These are phyloP conservation scores for Gynandropsis gynandra DNA, from an alignment of 345 rosid genomes.

Conservation along the genomic window DNA sequence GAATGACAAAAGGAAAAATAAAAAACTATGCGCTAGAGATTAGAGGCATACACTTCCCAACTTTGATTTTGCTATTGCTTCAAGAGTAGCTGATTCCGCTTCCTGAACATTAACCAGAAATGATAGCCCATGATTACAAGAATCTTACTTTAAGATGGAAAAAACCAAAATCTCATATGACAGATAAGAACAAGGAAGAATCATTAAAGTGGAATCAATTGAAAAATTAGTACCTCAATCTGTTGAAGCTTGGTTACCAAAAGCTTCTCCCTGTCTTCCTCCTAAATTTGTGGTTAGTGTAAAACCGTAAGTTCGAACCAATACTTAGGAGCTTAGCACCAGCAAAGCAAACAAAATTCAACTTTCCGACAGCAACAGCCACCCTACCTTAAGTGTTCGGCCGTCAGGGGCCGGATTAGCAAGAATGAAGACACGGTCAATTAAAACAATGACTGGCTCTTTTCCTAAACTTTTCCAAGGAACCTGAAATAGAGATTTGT, in stretches of 20 bases:
- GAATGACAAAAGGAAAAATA: conserved; percentile 6
- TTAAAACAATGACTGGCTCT: conserved; percentile 89
- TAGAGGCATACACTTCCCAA: conserved; percentile 65
- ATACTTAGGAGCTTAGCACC: conserved; percentile 6
- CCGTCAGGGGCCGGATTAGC: conserved; percentile 72
- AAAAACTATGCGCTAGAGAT: conserved; percentile 24
- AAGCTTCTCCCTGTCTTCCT: conserved; percentile 77
- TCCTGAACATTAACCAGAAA: conserved; percentile 45
- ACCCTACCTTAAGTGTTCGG: conserved; percentile 48
- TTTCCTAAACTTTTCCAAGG: conserved; percentile 98
- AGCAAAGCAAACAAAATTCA: conserved; percentile 12
- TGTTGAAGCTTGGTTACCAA: conserved; percentile 87
- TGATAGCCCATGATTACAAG: conserved; percentile 17
- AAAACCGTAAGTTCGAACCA: conserved; percentile 15
- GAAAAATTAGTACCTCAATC: conserved; percentile 57
- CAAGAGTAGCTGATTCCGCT: conserved; percentile 84
- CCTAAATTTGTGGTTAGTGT: conserved; percentile 41
- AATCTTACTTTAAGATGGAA: conserved; percentile 12
- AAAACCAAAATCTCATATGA: conserved; percentile 68
- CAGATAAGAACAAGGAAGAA: background rate
- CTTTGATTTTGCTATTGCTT: conserved; percentile 77
- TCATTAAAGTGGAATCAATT: conserved; percentile 36
- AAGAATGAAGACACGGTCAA: conserved; percentile 88
- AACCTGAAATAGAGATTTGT: conserved; percentile 44
- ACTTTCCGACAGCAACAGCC: conserved; percentile 31